Evolutionary conservation across 2,329 filamentous ascomycete species (phyloP).

Genomic region (Colletotrichum sp.): DNA sequence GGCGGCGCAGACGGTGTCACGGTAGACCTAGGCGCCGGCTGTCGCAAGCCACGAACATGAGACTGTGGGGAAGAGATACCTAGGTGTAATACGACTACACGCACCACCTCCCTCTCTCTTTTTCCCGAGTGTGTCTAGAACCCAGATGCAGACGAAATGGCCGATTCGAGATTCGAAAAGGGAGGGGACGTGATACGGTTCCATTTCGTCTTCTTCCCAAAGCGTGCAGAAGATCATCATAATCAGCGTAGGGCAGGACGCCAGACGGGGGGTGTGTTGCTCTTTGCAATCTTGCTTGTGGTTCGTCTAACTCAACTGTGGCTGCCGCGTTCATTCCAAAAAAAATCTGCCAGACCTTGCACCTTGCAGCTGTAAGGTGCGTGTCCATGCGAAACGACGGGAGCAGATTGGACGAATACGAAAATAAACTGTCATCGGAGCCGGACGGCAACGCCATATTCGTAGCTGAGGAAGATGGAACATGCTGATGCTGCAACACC

Average conservation of each 20-base stretch:
- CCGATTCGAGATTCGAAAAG: not conserved
- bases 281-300: not conserved
- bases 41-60: not conserved
- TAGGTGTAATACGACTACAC: not conserved
- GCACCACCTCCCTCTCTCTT: not conserved
- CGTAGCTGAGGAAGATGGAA: not conserved
- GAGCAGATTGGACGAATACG: not conserved
- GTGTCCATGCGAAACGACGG: not conserved
- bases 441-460: not conserved
- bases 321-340: not conserved
- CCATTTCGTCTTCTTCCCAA: not conserved
- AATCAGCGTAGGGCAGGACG: conserved; percentile 2
- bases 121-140: not conserved
- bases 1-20: not conserved
- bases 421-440: conserved; percentile 15
- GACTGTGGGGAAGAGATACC: not conserved
- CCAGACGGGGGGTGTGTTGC: not conserved
- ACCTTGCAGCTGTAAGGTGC: not conserved
- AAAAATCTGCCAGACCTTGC: not conserved
- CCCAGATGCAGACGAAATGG: not conserved
- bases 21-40: not conserved
- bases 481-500: not conserved
- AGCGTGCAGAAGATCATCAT: not conserved
- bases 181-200: not conserved
- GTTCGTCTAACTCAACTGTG: not conserved